Percentiles rank a stretch among this genome's conserved stretches.
These are phyloP conservation scores for Dichomitus squalens DNA, from an alignment of 1,284 basidiomycete species.

Conservation along the genomic window DNA sequence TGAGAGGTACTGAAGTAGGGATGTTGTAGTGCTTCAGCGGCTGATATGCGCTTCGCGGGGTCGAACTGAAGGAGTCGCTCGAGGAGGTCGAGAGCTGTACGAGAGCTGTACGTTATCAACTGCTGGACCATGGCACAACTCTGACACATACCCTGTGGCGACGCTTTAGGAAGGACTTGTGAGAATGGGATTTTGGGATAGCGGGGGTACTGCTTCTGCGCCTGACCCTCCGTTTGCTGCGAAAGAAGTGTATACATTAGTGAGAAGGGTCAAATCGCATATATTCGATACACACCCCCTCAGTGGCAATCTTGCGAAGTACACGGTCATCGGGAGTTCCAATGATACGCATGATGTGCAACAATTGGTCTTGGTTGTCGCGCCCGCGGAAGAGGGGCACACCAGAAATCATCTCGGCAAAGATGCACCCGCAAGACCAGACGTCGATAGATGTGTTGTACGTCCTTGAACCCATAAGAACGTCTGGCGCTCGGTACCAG, in stretches of 20 bases:
- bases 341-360: constrained; percentile 97
- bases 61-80: constrained; percentile 97
- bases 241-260: constrained; percentile 1
- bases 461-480: constrained; percentile 94
- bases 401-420: constrained; percentile 98
- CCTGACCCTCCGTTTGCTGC: constrained; percentile 84
- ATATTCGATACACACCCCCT: constrained; percentile 66
- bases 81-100: constrained; percentile 87
- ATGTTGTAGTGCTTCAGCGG: constrained; percentile 90
- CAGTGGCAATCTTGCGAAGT: constrained; percentile 87
- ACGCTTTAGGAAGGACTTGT: constrained; percentile 90
- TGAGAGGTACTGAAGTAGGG: constrained; percentile 83
- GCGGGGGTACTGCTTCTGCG: constrained; percentile 82
- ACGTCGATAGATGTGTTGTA: constrained; percentile 99
- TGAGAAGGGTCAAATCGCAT: not conserved
- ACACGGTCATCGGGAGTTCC: constrained; percentile 94
- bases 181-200: constrained; percentile 91
- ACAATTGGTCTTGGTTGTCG: constrained; percentile 97
- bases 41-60: constrained; percentile 90
- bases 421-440: constrained; percentile 99
- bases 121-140: no score
- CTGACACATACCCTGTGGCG: constrained; percentile 70
- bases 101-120: not conserved
- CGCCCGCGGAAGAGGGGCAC: constrained; percentile 96
- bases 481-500: constrained; percentile 99